Base-by-base conservation (phyloP, 2,329 filamentous ascomycete species). In the Alternaria rosae region DNA sequence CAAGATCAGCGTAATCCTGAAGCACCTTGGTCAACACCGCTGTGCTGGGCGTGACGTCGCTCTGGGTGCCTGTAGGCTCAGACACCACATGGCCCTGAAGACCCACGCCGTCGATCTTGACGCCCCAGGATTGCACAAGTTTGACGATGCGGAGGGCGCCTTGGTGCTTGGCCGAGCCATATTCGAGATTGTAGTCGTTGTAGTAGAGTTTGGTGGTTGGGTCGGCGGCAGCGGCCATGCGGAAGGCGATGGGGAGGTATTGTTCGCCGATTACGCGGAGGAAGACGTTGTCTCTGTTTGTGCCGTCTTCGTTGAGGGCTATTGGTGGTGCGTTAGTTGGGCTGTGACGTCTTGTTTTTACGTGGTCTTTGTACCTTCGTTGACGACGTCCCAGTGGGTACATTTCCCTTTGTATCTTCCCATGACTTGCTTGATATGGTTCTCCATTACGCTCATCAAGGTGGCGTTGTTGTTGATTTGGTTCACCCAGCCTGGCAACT, bases 131-230 rank as follows among this genome's bases (percentile, higher is more conserved):
- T 55, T 79, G 70, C 12, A 82, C 68, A 21, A 71, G 71, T 59
- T 78, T 76, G 56, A 81, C 76, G 45, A 80, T 72, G 43, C 68
- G 62, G 23, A 75, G 67, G 5, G 76, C 75, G 10, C 74, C 76
- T 38, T 59, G 65, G 51, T 74, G 63, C 58, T 82, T 83, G 3
- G 82, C 81, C 4, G 84, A 82, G 12, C 82, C 81, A 12, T 78
- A 81, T 75, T 89, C 88, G 65, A 89, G 85, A 79, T 88, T 89
- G 81, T 89, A 90, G 76, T 88, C 86, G 72, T 88, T 88, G 78
- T 86, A 86, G 74, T 86, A 88, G 44, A 90, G 82, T 80, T 89
- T 89, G 28, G 86, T 82, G 20, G 78, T 70, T 1, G 87, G 84
- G 67, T 89, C 87, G 2, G 86, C 86, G 9, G 81, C 81, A n/a